phyloP scores from a whole-genome alignment of 352 stramenopile species.

The Globisporangium iwayamae region DNA sequence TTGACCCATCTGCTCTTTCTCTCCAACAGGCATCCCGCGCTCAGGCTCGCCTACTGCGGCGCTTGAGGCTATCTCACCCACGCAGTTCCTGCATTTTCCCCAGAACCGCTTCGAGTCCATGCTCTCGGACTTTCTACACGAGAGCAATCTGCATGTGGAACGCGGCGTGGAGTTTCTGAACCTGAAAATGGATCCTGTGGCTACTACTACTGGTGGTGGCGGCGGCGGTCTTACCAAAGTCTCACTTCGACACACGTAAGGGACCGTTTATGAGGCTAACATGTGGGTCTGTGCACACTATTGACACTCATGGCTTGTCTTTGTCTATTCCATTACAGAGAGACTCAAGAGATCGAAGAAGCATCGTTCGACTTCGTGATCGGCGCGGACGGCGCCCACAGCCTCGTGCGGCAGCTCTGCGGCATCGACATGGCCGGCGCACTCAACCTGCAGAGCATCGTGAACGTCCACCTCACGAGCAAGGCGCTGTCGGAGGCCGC shows the following conservation, averaged over 20 bases:
- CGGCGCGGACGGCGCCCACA: conserved; percentile 89
- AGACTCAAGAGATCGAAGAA: conserved; percentile 28
- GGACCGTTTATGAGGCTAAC: neutral
- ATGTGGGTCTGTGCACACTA: conserved; percentile 7
- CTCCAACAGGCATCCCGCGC: conserved; percentile 44
- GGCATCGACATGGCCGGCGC: conserved; percentile 72
- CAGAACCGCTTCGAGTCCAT: conserved; percentile 81
- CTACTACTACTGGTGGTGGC: neutral
- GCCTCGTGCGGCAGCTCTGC: conserved; percentile 64
- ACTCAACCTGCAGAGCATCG: conserved; percentile 87
- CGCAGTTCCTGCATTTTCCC: conserved; percentile 82
- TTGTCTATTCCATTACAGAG: conserved; percentile 24
- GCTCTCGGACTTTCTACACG: conserved; percentile 47
- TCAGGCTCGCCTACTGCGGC: conserved; percentile 10
- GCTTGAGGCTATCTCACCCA: conserved; percentile 52
- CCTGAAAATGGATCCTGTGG: conserved; percentile 20
- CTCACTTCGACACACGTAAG: conserved; percentile 47
- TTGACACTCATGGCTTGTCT: neutral
- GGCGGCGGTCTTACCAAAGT: conserved; percentile 19
- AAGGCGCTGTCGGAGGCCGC: conserved; percentile 49
- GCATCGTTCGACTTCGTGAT: conserved; percentile 81
- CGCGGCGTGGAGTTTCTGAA: conserved; percentile 56
- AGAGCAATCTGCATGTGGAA: conserved; percentile 44
- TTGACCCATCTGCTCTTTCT: neutral
- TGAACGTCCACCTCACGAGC: conserved; percentile 94